Evolutionary conservation across 2,329 filamentous ascomycete genomes (phyloP).

Genomic region (Plenodomus lindquistii): DNA sequence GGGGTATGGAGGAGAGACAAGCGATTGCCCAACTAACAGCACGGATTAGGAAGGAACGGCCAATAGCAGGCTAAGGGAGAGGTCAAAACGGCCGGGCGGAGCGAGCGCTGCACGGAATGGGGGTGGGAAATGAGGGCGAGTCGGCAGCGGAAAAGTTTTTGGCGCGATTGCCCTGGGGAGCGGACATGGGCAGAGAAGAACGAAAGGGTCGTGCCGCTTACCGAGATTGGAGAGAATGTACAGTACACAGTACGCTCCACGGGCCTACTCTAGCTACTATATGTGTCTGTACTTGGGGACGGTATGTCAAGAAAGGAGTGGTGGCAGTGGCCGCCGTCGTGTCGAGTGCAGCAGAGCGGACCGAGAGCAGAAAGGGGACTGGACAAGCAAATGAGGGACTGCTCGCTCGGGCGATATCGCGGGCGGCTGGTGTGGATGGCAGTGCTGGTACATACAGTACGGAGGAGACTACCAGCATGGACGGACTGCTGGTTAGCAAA

Average conservation of each 20-base stretch:
- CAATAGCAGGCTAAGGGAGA: conserved; percentile 24
- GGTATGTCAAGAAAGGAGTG: conserved; percentile 43
- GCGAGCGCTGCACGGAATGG: conserved; percentile 24
- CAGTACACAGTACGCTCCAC: conserved; percentile 4
- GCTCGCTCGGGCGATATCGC: conserved; percentile 24
- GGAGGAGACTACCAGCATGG: too few species aligned
- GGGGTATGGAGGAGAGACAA: conserved; percentile 12
- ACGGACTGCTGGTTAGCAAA: conserved; percentile 19
- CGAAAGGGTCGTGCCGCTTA: conserved; percentile 34
- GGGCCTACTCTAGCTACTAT: too few species aligned
- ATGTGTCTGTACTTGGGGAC: too few species aligned
- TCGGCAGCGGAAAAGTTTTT: conserved; percentile 42
- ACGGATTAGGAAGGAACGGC: conserved; percentile 13
- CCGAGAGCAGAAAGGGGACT: too few species aligned
- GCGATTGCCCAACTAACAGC: conserved; percentile 21
- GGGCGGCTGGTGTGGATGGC: conserved; percentile 7
- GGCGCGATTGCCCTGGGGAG: conserved; percentile 27
- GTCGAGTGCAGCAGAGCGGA: too few species aligned
- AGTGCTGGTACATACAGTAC: too few species aligned
- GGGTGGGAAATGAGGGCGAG: conserved; percentile 33
- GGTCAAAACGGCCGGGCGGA: conserved; percentile 16
- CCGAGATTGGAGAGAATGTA: conserved; percentile 26
- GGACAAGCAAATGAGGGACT: conserved; percentile 5
- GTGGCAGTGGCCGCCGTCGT: conserved; percentile 20
- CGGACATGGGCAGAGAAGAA: conserved; percentile 21